A percentile compares a stretch with the other conserved stretches of the same genome.
These are phyloP conservation scores for Taphrina confusa DNA, from an alignment of 1,139 yeast species.

Conservation along the genomic window DNA sequence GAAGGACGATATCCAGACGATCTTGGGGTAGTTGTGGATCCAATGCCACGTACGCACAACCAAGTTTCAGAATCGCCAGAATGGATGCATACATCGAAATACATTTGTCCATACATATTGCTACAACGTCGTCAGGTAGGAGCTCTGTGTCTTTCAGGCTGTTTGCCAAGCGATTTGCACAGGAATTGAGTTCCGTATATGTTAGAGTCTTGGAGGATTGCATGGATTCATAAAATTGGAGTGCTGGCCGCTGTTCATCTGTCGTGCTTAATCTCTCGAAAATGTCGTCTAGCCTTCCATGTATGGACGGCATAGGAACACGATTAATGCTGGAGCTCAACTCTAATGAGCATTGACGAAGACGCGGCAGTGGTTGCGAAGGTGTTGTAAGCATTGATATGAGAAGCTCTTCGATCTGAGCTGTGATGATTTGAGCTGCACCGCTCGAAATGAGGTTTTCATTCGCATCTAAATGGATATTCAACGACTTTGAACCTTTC, in stretches of 20 bases:
- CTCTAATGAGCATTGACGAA: background rate
- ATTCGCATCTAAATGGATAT: background rate
- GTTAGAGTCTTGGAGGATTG: constrained; percentile 9
- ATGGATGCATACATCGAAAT: constrained; percentile 38
- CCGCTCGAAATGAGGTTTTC: background rate
- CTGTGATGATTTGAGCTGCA: constrained; percentile 1
- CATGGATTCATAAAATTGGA: constrained; percentile 6
- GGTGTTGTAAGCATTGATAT: background rate
- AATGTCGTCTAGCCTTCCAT: constrained; percentile 15
- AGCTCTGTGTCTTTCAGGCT: constrained; percentile 9
- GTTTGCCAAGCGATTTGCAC: constrained; percentile 23
- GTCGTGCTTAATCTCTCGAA: background rate
- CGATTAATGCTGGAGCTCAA: constrained; percentile 2
- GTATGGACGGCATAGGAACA: background rate
- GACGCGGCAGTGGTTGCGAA: background rate
- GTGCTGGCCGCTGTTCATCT: constrained; percentile 20
- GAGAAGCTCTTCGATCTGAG: constrained; percentile 14
- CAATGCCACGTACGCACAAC: constrained; percentile 41
- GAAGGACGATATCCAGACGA: constrained; percentile 26
- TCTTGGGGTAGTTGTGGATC: constrained; percentile 37
- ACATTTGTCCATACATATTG: constrained; percentile 37
- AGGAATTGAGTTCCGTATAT: constrained; percentile 27
- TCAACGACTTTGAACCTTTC: background rate
- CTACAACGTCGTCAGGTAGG: constrained; percentile 35
- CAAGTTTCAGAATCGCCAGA: constrained; percentile 39